Conservation (phyloP, 768 basidiomycete genomes). For the Suillus weaverae region DNA sequence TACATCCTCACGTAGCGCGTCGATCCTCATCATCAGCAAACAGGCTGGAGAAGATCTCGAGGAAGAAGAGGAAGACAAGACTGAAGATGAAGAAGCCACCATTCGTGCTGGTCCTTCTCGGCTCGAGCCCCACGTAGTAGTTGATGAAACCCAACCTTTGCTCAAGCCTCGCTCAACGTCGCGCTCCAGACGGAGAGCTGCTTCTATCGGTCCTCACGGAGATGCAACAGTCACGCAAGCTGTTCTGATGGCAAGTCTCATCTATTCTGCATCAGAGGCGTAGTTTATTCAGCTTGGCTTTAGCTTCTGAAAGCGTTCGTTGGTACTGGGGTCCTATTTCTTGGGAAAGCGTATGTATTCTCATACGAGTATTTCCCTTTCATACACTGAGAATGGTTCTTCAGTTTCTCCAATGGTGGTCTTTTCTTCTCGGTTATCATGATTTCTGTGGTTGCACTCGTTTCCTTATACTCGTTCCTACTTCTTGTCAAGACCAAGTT, state of each 20-base stretch:
- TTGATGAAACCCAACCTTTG: slow-evolving; percentile 58
- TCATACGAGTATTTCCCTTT: not conserved
- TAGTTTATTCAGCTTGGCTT: slow-evolving; percentile 6
- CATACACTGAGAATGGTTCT: slow-evolving; percentile 9
- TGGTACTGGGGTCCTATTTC: slow-evolving; percentile 93
- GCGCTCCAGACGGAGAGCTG: slow-evolving; percentile 52
- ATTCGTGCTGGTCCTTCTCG: slow-evolving; percentile 24
- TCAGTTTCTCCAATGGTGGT: slow-evolving; percentile 93
- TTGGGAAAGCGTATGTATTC: slow-evolving; percentile 82
- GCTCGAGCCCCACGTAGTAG: not conserved
- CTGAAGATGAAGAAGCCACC: slow-evolving; percentile 54
- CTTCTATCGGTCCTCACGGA: slow-evolving; percentile 65
- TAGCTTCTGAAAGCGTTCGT: slow-evolving; percentile 92
- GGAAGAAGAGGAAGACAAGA: slow-evolving; percentile 78
- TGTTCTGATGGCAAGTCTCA: slow-evolving; percentile 75
- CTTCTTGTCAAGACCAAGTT: slow-evolving; percentile 86
- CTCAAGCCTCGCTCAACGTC: slow-evolving; percentile 49
- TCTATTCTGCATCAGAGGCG: not conserved
- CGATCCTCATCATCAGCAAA: slow-evolving; percentile 11
- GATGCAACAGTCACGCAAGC: slow-evolving; percentile 92
- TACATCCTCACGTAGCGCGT: not conserved
- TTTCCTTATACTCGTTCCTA: slow-evolving; percentile 93
- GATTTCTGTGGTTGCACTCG: slow-evolving; percentile 76
- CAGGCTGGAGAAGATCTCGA: slow-evolving; percentile 92
- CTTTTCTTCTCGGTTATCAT: slow-evolving; percentile 83